Evolutionary conservation across 2,329 filamentous ascomycete species (phyloP), one percentile per base, ranked within the genome.

Genomic region (Nemania sp.): DNA sequence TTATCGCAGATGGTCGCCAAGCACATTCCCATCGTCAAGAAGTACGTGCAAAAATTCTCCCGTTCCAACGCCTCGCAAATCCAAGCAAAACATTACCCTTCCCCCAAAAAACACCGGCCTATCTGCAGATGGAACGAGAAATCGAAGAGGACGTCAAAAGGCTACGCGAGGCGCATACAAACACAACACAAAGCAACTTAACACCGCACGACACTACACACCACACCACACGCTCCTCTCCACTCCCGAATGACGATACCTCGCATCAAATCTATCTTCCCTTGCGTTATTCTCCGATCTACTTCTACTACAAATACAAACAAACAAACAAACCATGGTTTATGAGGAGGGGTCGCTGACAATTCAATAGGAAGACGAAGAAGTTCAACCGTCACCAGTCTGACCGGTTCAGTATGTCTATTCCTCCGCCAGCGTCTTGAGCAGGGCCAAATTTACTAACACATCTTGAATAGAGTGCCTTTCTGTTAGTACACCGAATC

Each of bases 21-120:
- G 90, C 96, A 98, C 87, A 90, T 98, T 83, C 92, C 94, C 82
- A 99, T 99, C 90, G 93, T 99, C 83, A 99, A 99, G 93, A 99
- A 99, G 94, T 97, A 95, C 82, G 93, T 94, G 80, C 77, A 68
- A 75, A 73, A 74, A 68, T 68, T 70, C 70, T 63, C 64, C 47
- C 57, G 60, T 64, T 63, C 51, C 59, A 66, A 62, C 66, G 64
- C 59, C 49, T 45, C 58, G 62, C 66, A 64, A 69, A 6, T 32
- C 26, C 43, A 57, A 61, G n/a, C 55, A 59, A 45, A 60, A 35
- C 32, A 26, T 41, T 54, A 20, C 38, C 32, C 26, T 32, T 51
- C 38, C 41, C 4, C 32, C 6, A 15, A 7, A 43, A 7, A 41
- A 24, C 47, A 20, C 27, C 22, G 5, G 26, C 18, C 27, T 20